phyloP scores from a whole-genome alignment of 176 grass and related monocot genomes.

The Cymbopogon citratus region DNA sequence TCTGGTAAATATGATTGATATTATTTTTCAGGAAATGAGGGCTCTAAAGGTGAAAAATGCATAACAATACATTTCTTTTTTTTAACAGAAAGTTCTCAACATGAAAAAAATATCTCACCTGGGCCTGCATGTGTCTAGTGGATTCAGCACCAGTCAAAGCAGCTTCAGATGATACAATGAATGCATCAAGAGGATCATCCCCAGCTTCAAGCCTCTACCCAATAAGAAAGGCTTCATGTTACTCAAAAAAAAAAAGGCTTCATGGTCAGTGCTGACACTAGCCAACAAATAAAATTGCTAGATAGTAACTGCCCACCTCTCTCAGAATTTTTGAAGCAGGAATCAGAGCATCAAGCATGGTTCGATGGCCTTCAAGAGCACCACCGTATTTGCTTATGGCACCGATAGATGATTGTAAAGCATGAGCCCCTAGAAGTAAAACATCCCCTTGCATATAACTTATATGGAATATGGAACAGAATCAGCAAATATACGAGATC shows the following conservation, averaged over 20 bases:
- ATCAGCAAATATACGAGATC: conserved; percentile 12
- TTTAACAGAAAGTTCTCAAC: too few species aligned
- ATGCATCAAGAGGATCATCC: conserved; percentile 67
- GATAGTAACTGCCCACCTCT: conserved; percentile 37
- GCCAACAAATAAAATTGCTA: background rate
- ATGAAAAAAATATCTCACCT: too few species aligned
- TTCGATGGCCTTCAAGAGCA: conserved; percentile 74
- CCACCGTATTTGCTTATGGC: conserved; percentile 96
- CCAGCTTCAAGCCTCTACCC: conserved; percentile 72
- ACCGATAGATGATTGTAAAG: conserved; percentile 65
- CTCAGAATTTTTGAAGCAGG: conserved; percentile 65
- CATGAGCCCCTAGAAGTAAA: conserved; percentile 64
- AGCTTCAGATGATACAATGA: conserved; percentile 76
- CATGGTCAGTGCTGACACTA: background rate
- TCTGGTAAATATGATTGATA: background rate
- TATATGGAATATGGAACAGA: background rate
- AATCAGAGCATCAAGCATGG: conserved; percentile 99
- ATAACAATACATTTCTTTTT: background rate
- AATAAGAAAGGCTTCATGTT: background rate
- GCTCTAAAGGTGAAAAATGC: background rate
- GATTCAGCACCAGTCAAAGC: conserved; percentile 39
- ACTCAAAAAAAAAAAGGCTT: background rate
- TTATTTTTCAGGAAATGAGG: background rate
- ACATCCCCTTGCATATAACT: background rate
- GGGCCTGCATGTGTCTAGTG: too few species aligned